Evolutionary conservation across 208 protist species (phyloP).

Genomic region (Trypanosoma platydactyli): DNA sequence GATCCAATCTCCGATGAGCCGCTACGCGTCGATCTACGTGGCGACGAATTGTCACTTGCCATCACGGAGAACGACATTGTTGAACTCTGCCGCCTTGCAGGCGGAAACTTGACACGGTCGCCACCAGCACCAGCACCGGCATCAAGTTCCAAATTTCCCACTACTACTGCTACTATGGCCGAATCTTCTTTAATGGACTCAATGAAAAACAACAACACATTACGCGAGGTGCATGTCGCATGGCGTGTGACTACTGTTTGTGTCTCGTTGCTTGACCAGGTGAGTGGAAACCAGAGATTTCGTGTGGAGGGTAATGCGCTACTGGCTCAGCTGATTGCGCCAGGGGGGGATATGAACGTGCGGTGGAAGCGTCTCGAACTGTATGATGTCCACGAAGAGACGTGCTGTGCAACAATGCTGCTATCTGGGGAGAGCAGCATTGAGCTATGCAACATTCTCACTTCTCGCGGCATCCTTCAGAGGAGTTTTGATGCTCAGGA

Average conservation of each 20-base stretch:
- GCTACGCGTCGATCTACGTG: constrained; percentile 44
- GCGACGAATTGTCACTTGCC: constrained; percentile 48
- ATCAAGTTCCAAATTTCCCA: background rate
- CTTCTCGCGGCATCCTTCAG: constrained; percentile 47
- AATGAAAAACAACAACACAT: background rate
- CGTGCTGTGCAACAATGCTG: constrained; percentile 44
- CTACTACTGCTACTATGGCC: background rate
- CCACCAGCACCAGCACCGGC: constrained; percentile 11
- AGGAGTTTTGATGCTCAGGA: constrained; percentile 47
- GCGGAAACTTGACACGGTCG: constrained; percentile 58
- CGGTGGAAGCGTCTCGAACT: constrained; percentile 63
- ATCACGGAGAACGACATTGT: constrained; percentile 55
- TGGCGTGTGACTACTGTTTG: constrained; percentile 21
- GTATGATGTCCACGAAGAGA: constrained; percentile 48
- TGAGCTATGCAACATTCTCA: constrained; percentile 52
- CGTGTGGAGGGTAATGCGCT: constrained; percentile 21
- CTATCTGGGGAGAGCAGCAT: constrained; percentile 56
- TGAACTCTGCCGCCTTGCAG: constrained; percentile 52
- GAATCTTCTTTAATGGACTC: background rate
- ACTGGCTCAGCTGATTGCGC: constrained; percentile 11
- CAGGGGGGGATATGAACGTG: constrained; percentile 32
- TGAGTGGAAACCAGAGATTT: constrained; percentile 12
- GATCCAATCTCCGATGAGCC: constrained; percentile 55
- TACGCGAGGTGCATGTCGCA: constrained; percentile 11
- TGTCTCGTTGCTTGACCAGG: constrained; percentile 20